Percentiles rank a stretch among this genome's conserved stretches.
These are phyloP conservation scores for Pseudonitzschia delicatissima DNA, from an alignment of 108 stramenopile genomes.

Conservation along the genomic window DNA sequence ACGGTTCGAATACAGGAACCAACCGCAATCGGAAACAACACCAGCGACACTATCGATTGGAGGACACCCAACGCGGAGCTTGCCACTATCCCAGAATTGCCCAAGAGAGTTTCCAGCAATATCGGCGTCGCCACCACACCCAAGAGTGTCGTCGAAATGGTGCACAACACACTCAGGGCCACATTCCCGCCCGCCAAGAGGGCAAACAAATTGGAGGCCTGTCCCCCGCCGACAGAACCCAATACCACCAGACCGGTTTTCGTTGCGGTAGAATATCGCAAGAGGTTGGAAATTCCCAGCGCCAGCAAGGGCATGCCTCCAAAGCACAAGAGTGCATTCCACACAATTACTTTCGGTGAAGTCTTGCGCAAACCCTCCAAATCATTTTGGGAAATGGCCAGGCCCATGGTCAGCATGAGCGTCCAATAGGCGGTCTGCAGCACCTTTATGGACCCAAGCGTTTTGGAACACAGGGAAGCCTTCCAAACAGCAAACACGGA, in stretches of 20 bases:
- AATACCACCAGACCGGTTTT: conserved; percentile 25
- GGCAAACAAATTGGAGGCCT: conserved; percentile 40
- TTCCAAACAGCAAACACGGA: conserved; percentile 10
- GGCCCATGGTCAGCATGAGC: conserved; percentile 40
- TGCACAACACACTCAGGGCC: conserved; percentile 34
- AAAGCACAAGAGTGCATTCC: conserved; percentile 31
- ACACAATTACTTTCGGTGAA: conserved; percentile 5
- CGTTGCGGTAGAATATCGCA: not conserved
- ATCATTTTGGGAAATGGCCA: conserved; percentile 29
- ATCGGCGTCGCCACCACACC: conserved; percentile 33
- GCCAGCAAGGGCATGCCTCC: conserved; percentile 36
- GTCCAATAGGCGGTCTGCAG: conserved; percentile 21
- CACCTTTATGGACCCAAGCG: conserved; percentile 4
- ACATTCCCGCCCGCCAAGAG: conserved; percentile 41
- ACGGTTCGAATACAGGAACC: conserved; percentile 11
- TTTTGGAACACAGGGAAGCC: not conserved
- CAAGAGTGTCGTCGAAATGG: conserved; percentile 31
- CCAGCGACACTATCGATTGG: conserved; percentile 21
- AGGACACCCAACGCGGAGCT: conserved; percentile 16
- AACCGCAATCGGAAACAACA: conserved; percentile 27
- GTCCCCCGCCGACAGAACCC: conserved; percentile 39
- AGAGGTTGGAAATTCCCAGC: not conserved
- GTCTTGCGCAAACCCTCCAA: conserved; percentile 3
- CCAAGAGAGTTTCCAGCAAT: conserved; percentile 16
- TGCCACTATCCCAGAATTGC: conserved; percentile 15